Evolutionary conservation across 805 yeast genomes (phyloP), one percentile per base, ranked within the genome.

Genomic region (Cyberlindnera maclurae): DNA sequence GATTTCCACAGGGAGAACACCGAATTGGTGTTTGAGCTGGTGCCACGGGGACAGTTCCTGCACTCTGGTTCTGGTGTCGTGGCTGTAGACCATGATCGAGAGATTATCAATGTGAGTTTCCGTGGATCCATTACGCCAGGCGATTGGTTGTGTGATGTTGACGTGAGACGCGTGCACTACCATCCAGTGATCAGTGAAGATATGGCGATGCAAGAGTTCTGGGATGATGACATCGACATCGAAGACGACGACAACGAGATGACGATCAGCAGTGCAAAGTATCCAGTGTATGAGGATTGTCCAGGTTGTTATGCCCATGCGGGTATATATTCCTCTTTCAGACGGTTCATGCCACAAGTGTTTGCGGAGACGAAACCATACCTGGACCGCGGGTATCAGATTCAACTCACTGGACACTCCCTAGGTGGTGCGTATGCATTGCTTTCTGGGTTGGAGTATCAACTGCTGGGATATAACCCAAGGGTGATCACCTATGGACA

Each of bases 391-490:
- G 68, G 65, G 17, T 80, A 77, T 52, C 54, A 64, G 15, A 41
- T 82, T 4, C 65, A 72, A 2, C 66, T 80, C 2, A 63, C 78
- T 1, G 94, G 94, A 0, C 95, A 85, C 58, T 84, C 93, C 0
- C 58, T 84, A 31, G 89, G 88, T 3, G 94, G 80, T 6, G 88
- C 89, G 0, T 56, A 81, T 37, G 80, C 88, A 2, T 59, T 68
- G 4, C 58, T 84, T 26, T 69, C 75, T 8, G 90, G 82, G 0
- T 59, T 69, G 39, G 50, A 75, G 15, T 45, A 72, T 52, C 36
- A 34, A 27, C 29, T 29, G 13, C 4, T 39, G 31, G 86, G 85
- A 0, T 62, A 60, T 40, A 55, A 71, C 7, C 81, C 83, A 1
- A 52, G 69, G 29, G 73, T 80, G 1, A 57, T 81, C 15, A 67